phyloP scores from a whole-genome alignment of 306 rosid species.

The Prunus salicina region DNA sequence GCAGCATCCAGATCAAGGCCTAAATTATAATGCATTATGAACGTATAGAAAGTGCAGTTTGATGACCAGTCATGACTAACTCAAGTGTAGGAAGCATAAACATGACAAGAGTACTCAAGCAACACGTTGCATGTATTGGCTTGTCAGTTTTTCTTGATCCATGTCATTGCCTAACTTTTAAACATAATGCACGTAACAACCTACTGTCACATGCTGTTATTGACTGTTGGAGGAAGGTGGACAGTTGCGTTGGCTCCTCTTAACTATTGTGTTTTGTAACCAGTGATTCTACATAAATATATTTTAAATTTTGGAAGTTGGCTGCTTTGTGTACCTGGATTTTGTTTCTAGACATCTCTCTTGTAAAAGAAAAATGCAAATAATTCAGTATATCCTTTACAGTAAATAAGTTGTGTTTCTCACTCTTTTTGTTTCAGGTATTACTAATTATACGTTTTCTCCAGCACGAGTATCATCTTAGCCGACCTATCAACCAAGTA shows the following conservation, averaged over 20 bases:
- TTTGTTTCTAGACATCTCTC: not conserved
- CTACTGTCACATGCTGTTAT: not conserved
- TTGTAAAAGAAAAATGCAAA: not conserved
- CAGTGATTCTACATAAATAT: not conserved
- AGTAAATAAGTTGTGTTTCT: slow-evolving; percentile 12
- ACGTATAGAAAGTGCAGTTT: not conserved
- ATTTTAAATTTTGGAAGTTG: not conserved
- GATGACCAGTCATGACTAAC: not conserved
- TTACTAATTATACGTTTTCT: slow-evolving; percentile 84
- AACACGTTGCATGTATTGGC: not conserved
- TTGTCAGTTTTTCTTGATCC: not conserved
- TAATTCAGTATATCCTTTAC: not conserved
- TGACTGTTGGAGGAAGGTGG: not conserved
- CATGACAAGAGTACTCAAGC: not conserved
- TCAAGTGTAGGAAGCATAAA: not conserved
- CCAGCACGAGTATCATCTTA: slow-evolving; percentile 97
- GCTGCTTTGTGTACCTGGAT: slow-evolving; percentile 5
- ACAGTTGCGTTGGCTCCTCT: not conserved
- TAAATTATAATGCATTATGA: not conserved
- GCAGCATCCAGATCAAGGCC: not conserved
- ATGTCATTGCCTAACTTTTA: not conserved
- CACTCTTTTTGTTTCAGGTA: slow-evolving; percentile 44
- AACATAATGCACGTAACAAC: not conserved
- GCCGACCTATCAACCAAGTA: slow-evolving; percentile 91
- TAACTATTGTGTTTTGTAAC: not conserved